Evolutionary conservation across 1,284 basidiomycete genomes (phyloP), one percentile per base, ranked within the genome.

Genomic region (Sutorius eximius): DNA sequence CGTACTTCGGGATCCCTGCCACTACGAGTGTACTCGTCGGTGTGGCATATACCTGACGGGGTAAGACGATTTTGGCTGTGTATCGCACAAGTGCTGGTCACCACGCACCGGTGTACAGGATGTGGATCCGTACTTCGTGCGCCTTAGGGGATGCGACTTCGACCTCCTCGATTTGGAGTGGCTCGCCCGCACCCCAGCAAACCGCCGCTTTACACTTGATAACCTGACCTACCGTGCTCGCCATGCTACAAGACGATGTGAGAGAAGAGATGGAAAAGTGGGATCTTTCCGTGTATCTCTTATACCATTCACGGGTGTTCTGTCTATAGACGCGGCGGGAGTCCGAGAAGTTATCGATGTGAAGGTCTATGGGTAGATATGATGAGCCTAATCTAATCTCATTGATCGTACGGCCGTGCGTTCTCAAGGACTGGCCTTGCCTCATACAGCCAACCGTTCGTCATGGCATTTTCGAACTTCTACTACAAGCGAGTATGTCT

Each of bases 151-250:
- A 94, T 36, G 88, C 90, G 40, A 99, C 97, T 70, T 97, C 89
- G 67, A 99, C 86, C 34, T 92, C 85, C 74, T 99, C 96, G 66
- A 98, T 77, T 62, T 87, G 86, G 61, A 99, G 85, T 40, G 89
- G 85, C 71, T 97, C 86, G 59, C 90, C 90, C 18, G 96, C 93
- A 58, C 83, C 93, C 97, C 96, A 99, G 69, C 95, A 97, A 59
- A 98, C 87, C 50, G 95, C 95, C 49, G 95, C 94, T 74, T 94
- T 95, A 81, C 95, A 98, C 55, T 80, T 91, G 75, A 98, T 97
- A 54, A 83, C 73, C 75, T 87, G 85, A 64, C 89, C 89, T 61
- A 69, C 74, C 49, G 88, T 90, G 58, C 76, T 77, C 51, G 85
- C 82, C 87, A 90, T 89, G 64, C 65, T 52, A 47, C 46, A 34